These are phyloP conservation scores for Erysimum cheiri DNA, from an alignment of 441 rosid species.

Conservation along the genomic window DNA sequence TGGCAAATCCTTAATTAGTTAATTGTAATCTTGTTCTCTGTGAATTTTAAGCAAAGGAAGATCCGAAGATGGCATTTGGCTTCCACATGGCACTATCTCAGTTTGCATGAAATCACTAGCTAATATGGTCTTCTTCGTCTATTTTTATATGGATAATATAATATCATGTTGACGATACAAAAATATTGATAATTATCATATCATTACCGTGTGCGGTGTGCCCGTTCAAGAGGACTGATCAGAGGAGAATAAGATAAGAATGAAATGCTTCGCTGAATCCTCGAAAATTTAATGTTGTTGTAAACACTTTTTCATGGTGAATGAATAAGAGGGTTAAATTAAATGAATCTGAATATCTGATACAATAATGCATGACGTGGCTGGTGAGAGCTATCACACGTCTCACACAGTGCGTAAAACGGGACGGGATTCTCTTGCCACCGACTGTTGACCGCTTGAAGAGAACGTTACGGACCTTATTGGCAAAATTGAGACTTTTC, in stretches of 20 bases:
- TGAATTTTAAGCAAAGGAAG: constrained; percentile 23
- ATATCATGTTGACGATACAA: neutral
- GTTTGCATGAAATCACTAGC: constrained; percentile 27
- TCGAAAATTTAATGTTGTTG: neutral
- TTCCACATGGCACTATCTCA: constrained; percentile 37
- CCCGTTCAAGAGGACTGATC: neutral
- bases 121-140: neutral
- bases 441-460: constrained; percentile 26
- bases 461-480: neutral
- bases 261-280: neutral
- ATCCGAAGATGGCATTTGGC: constrained; percentile 19
- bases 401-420: constrained; percentile 27
- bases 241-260: neutral
- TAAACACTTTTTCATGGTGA: neutral
- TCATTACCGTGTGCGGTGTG: neutral
- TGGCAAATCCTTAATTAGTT: neutral
- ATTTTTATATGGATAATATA: constrained; percentile 6
- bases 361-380: too few species aligned
- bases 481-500: neutral
- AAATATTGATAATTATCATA: neutral
- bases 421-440: constrained; percentile 5
- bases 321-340: too few species aligned
- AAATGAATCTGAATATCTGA: too few species aligned
- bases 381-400: constrained; percentile 12
- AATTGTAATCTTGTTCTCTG: neutral